Conservation (phyloP, 768 basidiomycete genomes). For the Cystofilobasidium capitatum region DNA sequence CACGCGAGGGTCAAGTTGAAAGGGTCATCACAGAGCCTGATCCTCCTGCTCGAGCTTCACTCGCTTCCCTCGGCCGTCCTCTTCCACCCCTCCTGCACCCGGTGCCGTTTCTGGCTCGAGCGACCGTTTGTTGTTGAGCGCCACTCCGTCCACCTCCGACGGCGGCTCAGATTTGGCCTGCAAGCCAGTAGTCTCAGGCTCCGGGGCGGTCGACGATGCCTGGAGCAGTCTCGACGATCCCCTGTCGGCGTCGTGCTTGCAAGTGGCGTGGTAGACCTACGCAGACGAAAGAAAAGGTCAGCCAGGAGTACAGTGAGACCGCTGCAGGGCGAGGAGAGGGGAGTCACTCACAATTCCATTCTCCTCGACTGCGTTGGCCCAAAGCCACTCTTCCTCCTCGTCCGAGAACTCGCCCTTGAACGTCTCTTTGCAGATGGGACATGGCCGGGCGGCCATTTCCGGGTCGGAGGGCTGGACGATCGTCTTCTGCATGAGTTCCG, state of each 20-base stretch:
- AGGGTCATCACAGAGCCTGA: too few relatives aligned
- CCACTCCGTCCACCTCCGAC: not conserved
- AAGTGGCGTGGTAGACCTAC: slow-evolving; percentile 22
- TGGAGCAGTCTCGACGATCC: not conserved
- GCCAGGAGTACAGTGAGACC: not conserved
- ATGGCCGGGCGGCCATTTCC: slow-evolving; percentile 9
- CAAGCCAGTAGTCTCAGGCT: not conserved
- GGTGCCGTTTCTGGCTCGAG: not conserved
- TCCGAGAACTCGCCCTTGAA: slow-evolving; percentile 41
- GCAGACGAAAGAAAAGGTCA: not conserved
- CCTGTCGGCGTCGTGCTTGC: slow-evolving; percentile 12
- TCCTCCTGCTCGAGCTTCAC: slow-evolving; percentile 2
- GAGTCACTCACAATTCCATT: slow-evolving; percentile 17
- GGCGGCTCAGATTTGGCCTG: not conserved
- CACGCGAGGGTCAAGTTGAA: too few relatives aligned
- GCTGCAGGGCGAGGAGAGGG: not conserved
- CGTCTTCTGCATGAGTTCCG: slow-evolving; percentile 11
- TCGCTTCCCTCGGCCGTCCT: slow-evolving; percentile 5
- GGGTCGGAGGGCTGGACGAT: slow-evolving; percentile 22
- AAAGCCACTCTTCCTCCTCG: slow-evolving; percentile 27
- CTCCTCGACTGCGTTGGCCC: slow-evolving; percentile 25
- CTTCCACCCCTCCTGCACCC: not conserved
- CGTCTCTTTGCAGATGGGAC: slow-evolving; percentile 47
- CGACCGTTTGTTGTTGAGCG: not conserved
- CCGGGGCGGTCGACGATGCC: not conserved